Conservation (phyloP, 352 stramenopile species). For the Phytophthora ohioensis region DNA sequence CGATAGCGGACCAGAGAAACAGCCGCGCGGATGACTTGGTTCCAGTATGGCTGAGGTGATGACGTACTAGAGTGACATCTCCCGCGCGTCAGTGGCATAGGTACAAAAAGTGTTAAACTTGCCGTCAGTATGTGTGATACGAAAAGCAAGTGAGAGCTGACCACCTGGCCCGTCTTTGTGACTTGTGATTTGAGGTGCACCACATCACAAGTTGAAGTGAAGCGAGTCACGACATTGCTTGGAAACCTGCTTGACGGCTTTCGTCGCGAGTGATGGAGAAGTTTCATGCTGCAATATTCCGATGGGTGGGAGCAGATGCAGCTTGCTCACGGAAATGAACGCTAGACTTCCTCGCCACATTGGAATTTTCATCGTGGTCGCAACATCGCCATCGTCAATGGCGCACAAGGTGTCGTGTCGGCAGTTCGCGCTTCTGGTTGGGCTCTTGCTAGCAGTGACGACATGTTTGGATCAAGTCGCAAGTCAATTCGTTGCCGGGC, state of each 20-base stretch:
- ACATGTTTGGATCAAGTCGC: not conserved
- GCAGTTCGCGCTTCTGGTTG: conserved; percentile 10
- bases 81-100: conserved; percentile 15
- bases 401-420: conserved; percentile 6
- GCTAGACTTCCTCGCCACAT: conserved; percentile 3
- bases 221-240: not conserved
- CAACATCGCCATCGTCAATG: conserved; percentile 10
- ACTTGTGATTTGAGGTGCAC: not conserved
- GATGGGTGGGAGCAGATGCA: conserved; percentile 15
- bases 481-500: conserved; percentile 17
- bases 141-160: not conserved
- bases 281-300: not conserved
- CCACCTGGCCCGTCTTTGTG: not conserved
- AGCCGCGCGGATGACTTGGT: conserved; percentile 10
- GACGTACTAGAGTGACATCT: conserved; percentile 9
- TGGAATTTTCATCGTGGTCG: conserved; percentile 13
- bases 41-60: not conserved
- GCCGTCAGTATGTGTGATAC: not conserved
- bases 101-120: not conserved
- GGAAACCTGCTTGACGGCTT: conserved; percentile 18
- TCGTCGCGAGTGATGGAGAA: conserved; percentile 31
- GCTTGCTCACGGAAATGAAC: conserved; percentile 4
- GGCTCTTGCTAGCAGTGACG: conserved; percentile 16
- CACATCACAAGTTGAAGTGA: conserved; percentile 17
- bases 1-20: conserved; percentile 4